A percentile compares a stretch with the other conserved stretches of the same genome.
phyloP scores from a whole-genome alignment of 2,329 filamentous ascomycete species.

The Talaromyces piceae region DNA sequence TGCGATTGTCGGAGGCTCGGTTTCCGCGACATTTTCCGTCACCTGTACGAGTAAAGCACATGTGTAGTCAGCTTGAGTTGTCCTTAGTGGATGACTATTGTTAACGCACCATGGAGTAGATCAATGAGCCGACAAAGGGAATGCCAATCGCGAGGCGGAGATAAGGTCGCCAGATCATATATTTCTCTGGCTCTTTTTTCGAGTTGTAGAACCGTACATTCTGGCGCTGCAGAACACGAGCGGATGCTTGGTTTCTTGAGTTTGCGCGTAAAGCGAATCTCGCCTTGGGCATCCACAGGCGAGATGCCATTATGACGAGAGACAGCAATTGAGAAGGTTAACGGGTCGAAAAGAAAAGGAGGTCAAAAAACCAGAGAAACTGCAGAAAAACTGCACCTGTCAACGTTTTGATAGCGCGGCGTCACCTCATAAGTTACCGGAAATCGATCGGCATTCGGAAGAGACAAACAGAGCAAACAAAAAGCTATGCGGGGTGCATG shows the following conservation, averaged over 20 bases:
- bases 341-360: background rate
- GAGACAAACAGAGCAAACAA: background rate
- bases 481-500: background rate
- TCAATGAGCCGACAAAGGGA: slow-evolving; percentile 41
- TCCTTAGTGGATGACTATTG: background rate
- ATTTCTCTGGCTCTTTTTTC: slow-evolving; percentile 13
- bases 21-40: slow-evolving; percentile 30
- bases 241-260: slow-evolving; percentile 15
- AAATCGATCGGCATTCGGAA: background rate
- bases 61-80: background rate
- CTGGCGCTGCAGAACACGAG: slow-evolving; percentile 14
- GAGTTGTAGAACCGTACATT: slow-evolving; percentile 19
- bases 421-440: background rate
- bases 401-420: too few species aligned
- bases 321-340: background rate
- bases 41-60: slow-evolving; percentile 18
- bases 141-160: slow-evolving; percentile 43
- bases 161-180: slow-evolving; percentile 39
- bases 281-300: slow-evolving; percentile 27
- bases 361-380: background rate
- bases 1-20: slow-evolving; percentile 58
- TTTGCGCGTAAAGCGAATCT: slow-evolving; percentile 24
- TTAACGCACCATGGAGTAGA: slow-evolving; percentile 45
- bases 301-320: slow-evolving; percentile 12
- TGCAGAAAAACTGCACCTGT: background rate